Evolutionary conservation across 2,329 filamentous ascomycete genomes (phyloP), one percentile per base, ranked within the genome.

Genomic region (Diaporthe longicolla): DNA sequence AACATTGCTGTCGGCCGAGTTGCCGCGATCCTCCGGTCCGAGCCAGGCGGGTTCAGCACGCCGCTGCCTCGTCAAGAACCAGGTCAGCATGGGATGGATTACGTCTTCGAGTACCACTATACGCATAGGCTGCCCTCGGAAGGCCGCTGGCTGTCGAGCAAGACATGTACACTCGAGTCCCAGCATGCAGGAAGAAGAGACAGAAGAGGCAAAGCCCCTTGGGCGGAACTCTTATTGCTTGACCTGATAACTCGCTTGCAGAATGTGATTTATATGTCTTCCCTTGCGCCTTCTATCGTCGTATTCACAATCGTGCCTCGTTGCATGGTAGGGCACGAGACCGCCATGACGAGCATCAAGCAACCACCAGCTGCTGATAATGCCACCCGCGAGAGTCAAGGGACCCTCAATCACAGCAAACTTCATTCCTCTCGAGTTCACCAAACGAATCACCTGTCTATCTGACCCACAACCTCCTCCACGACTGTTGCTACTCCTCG

Each of bases 401-500:
- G 10, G n/a, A 15, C 29, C 10, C 4, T 2, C 13, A 52, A 29
- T 13, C 48, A 26, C 26, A 17, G 29, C 29, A 54, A 29, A 26
- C 15, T 50, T 21, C n/a, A 21, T 17, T 9, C 19, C 29, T 32
- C 21, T 21, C 32, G 1, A 68, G 40, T 54, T 35, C 19, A 40
- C 9, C 48, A 40, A 54, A 17, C 4, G 13, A 48, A 4, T 0
- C 24, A 48, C 24, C 40, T 5, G 11, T 13, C n/a, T n/a, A 10
- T 11, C 48, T 15, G 10, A n/a, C 17, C 4, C 40, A 24, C 6
- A 52, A n/a, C 48, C 15, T 35, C 19, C 19, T 35, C 4, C 63
- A 15, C 11, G 1, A 9, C 15, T n/a, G 4, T 9, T 6, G 21
- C 35, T 79, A 83, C 63, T 75, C 74, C 72, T 87, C 85, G 61